A percentile compares a stretch with the other conserved stretches of the same genome.
phyloP scores from a whole-genome alignment of 352 stramenopile genomes.

The Hyaloperonospora arabidopsidis region DNA sequence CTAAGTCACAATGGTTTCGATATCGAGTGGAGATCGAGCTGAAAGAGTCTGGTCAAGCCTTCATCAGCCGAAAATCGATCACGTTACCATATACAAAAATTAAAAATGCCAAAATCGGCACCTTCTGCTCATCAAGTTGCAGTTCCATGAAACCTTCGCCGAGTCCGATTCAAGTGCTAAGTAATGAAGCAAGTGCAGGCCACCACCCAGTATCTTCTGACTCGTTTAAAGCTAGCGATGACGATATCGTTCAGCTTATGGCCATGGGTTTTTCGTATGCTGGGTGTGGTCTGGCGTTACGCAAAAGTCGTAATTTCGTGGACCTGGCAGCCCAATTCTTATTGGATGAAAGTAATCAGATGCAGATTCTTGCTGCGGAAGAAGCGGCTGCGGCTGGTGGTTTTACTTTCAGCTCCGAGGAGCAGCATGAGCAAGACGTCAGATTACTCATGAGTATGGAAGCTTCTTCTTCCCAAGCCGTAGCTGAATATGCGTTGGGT shows the following conservation, averaged over 20 bases:
- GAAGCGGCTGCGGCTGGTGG: slow-evolving; percentile 42
- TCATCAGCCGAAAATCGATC: slow-evolving; percentile 60
- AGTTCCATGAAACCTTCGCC: slow-evolving; percentile 39
- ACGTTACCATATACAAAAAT: slow-evolving; percentile 65
- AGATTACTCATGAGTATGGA: slow-evolving; percentile 63
- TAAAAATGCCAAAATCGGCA: slow-evolving; percentile 18
- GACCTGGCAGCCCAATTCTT: slow-evolving; percentile 76
- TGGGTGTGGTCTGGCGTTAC: slow-evolving; percentile 58
- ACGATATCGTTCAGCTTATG: slow-evolving; percentile 85
- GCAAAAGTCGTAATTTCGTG: slow-evolving; percentile 58
- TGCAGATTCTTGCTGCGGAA: slow-evolving; percentile 58
- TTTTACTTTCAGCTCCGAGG: slow-evolving; percentile 46
- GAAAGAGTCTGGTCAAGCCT: slow-evolving; percentile 26
- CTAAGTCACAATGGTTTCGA: slow-evolving; percentile 83
- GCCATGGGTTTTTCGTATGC: slow-evolving; percentile 86
- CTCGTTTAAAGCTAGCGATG: slow-evolving; percentile 45
- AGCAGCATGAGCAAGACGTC: slow-evolving; percentile 59
- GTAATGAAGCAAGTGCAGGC: slow-evolving; percentile 6
- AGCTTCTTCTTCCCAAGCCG: slow-evolving; percentile 41
- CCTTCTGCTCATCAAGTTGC: slow-evolving; percentile 11
- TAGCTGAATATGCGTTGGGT: slow-evolving; percentile 51
- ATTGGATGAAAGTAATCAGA: slow-evolving; percentile 70
- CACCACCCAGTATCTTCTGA: slow-evolving; percentile 7
- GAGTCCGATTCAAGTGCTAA: slow-evolving; percentile 21
- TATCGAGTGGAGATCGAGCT: slow-evolving; percentile 80